A percentile compares a stretch with the other conserved stretches of the same genome.
Conservation (phyloP, 495 filamentous ascomycete species). For the Staphylotrichum tortipilum region DNA sequence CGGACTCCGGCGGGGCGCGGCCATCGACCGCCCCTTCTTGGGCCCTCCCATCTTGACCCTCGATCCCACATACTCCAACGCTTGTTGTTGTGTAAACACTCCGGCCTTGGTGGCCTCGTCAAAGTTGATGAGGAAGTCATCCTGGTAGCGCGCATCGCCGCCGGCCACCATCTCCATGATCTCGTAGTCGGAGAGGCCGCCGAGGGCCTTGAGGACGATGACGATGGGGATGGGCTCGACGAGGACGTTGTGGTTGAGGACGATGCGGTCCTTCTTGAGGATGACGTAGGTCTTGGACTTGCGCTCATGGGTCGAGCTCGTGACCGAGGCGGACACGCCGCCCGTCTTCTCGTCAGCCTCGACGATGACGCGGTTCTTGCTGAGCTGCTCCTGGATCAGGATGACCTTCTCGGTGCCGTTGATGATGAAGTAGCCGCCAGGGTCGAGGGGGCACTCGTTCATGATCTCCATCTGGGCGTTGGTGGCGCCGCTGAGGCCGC, state of each 20-base stretch:
- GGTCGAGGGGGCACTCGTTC: slow-evolving; percentile 91
- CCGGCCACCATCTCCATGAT: slow-evolving; percentile 84
- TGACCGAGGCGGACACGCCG: slow-evolving; percentile 94
- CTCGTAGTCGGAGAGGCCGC: slow-evolving; percentile 86
- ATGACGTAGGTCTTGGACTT: slow-evolving; percentile 96
- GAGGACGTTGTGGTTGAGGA: slow-evolving; percentile 85
- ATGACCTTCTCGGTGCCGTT: slow-evolving; percentile 92
- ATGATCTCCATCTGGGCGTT: slow-evolving; percentile 77
- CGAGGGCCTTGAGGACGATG: slow-evolving; percentile 85
- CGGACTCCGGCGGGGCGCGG: slow-evolving; percentile 50
- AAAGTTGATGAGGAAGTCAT: slow-evolving; percentile 88
- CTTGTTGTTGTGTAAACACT: slow-evolving; percentile 86
- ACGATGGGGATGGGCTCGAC: slow-evolving; percentile 89
- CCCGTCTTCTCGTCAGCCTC: slow-evolving; percentile 84
- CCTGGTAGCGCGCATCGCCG: slow-evolving; percentile 75
- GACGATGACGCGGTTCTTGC: slow-evolving; percentile 97
- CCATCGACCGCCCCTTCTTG: slow-evolving; percentile 39
- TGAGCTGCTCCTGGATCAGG: slow-evolving; percentile 93
- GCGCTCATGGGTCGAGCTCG: slow-evolving; percentile 90
- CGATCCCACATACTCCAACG: slow-evolving; percentile 79
- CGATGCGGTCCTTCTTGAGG: slow-evolving; percentile 82
- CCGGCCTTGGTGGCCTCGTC: slow-evolving; percentile 76
- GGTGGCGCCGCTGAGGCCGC: slow-evolving; percentile 67
- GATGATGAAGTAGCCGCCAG: slow-evolving; percentile 91
- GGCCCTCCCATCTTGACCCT: slow-evolving; percentile 71